Evolutionary conservation across 371 early-diverging fungal genomes (phyloP), one percentile per base, ranked within the genome.

Genomic region (Batrachochytrium dendrobatidis): DNA sequence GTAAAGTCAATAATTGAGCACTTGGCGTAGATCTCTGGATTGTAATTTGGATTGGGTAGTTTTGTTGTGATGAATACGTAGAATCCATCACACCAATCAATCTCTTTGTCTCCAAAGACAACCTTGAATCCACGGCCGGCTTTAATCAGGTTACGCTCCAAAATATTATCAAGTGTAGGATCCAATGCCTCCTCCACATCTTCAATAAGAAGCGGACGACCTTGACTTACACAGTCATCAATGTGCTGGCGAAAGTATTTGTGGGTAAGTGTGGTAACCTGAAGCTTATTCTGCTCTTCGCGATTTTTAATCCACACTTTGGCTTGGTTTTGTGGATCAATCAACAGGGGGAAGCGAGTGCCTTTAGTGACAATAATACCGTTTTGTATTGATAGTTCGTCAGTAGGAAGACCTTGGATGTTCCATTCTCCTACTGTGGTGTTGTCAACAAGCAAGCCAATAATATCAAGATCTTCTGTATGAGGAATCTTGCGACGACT

Each of bases 391-490:
- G 82, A 82, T 1, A 83, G 69, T 59, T 82, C 82, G 57, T 83
- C 83, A 0, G 80, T 83, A 3, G 83, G 83, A n/a, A 83, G 64
- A 22, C 83, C 83, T 62, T 83, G 79, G 58, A 83, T 80, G 63
- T 82, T 81, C 83, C 83, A 83, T 54, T 83, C 81, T 10, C 82
- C 81, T 10, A 83, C 68, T 8, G 79, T 77, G 5, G 80, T 83
- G 34, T 74, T 76, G 33, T 83, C 81, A 2, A 82, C 82, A 1
- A 83, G 68, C 25, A 83, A 50, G 1, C 75, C 74, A 44, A 74
- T 77, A 34, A 82, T 73, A 56, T 80, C 78, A 26, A 83, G 58
- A 58, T 82, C 81, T 8, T 73, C 73, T 15, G 78, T 80, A 69
- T 73, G 74, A 1, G 83, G 83, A 48, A 83, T 82, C 59, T 76